Evolutionary conservation across 352 stramenopile genomes (phyloP).

Genomic region (Phytophthora hybrid): DNA sequence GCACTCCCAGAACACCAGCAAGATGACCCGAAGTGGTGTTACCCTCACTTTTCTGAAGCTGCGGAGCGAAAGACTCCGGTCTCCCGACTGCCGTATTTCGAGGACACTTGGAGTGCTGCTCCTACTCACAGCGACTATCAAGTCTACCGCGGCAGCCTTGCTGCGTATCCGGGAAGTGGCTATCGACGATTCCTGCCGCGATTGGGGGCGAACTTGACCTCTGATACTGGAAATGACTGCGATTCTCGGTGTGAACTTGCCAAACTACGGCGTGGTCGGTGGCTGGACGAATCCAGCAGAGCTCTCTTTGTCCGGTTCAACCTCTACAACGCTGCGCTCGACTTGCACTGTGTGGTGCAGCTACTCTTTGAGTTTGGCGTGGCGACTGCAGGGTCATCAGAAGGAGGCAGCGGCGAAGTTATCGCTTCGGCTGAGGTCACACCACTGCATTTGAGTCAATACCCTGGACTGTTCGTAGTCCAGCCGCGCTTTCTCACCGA

Average conservation of each 20-base stretch:
- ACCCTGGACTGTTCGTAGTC: slow-evolving; percentile 51
- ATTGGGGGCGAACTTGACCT: slow-evolving; percentile 11
- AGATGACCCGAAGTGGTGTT: slow-evolving; percentile 41
- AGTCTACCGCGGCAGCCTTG: slow-evolving; percentile 43
- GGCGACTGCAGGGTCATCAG: slow-evolving; percentile 24
- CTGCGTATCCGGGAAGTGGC: slow-evolving; percentile 42
- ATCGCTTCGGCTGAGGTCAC: slow-evolving; percentile 36
- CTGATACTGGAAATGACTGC: slow-evolving; percentile 23
- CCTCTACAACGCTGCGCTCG: slow-evolving; percentile 64
- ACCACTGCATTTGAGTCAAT: slow-evolving; percentile 62
- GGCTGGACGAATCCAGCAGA: slow-evolving; percentile 61
- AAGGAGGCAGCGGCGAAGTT: slow-evolving; percentile 43
- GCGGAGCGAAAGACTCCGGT: slow-evolving; percentile 36
- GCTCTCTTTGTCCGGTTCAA: slow-evolving; percentile 73
- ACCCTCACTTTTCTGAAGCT: slow-evolving; percentile 42
- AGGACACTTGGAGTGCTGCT: slow-evolving; percentile 38
- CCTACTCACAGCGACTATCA: slow-evolving; percentile 23
- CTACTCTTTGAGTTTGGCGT: slow-evolving; percentile 69
- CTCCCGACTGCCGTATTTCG: slow-evolving; percentile 26
- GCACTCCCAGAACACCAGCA: neutral
- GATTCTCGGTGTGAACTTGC: slow-evolving; percentile 49
- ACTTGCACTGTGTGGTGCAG: slow-evolving; percentile 55
- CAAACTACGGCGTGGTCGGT: slow-evolving; percentile 44
- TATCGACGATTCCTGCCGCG: slow-evolving; percentile 41
- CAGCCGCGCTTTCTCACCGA: slow-evolving; percentile 63